phyloP scores from a whole-genome alignment of 768 basidiomycete species.

The Tricholoma saponaceum region DNA sequence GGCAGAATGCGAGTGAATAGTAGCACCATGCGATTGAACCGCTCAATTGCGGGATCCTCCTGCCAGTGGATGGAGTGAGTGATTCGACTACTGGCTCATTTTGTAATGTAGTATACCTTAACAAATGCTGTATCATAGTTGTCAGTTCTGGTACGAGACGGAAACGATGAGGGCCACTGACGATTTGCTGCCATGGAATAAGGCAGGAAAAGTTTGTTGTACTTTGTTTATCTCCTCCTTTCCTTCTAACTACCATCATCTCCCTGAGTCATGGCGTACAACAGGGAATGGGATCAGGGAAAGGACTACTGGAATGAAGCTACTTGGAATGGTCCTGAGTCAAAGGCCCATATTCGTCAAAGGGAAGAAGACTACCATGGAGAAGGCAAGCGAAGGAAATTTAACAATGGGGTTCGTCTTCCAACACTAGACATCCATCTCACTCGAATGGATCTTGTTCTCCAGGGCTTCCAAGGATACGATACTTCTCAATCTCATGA shows the following conservation, averaged over 20 bases:
- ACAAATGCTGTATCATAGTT: constrained; percentile 43
- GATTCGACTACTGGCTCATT: background rate
- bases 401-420: constrained; percentile 64
- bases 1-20: constrained; percentile 1
- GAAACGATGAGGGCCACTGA: constrained; percentile 19
- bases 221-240: constrained; percentile 38
- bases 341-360: constrained; percentile 40
- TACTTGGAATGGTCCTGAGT: constrained; percentile 36
- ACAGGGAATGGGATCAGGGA: constrained; percentile 86
- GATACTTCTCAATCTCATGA: constrained; percentile 47
- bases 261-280: constrained; percentile 54
- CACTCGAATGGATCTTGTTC: background rate
- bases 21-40: constrained; percentile 47
- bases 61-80: constrained; percentile 12
- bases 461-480: constrained; percentile 42
- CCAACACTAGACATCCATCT: background rate
- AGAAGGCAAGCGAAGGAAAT: constrained; percentile 78
- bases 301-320: constrained; percentile 57
- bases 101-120: constrained; percentile 38
- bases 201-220: constrained; percentile 24
- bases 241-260: constrained; percentile 24
- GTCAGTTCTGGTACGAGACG: constrained; percentile 4
- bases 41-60: constrained; percentile 59
- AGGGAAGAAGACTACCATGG: constrained; percentile 68
- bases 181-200: constrained; percentile 62